Percentiles rank a stretch among this genome's conserved stretches.
These are phyloP conservation scores for Zopfia rhizophila DNA, from an alignment of 2,329 filamentous ascomycete species.

Conservation along the genomic window DNA sequence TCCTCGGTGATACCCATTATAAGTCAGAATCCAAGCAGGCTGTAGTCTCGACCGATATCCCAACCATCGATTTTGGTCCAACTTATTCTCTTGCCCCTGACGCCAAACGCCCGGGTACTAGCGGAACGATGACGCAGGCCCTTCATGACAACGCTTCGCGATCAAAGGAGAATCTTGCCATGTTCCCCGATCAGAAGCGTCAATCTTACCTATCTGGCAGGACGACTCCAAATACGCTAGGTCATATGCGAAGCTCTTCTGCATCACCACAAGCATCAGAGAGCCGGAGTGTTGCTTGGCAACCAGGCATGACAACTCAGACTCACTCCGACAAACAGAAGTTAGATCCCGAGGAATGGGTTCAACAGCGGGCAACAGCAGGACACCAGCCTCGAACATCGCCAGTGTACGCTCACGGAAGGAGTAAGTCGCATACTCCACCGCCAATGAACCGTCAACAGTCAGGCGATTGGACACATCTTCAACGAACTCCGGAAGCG, in stretches of 20 bases:
- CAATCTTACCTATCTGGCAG: slow-evolving; percentile 41
- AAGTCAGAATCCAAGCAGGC: slow-evolving; percentile 27
- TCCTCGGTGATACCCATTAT: slow-evolving; percentile 60
- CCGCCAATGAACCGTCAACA: slow-evolving; percentile 56
- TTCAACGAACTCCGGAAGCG: slow-evolving; percentile 42
- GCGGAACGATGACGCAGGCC: slow-evolving; percentile 60
- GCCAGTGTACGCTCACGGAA: slow-evolving; percentile 65
- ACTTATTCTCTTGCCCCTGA: slow-evolving; percentile 75
- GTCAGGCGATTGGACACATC: slow-evolving; percentile 58
- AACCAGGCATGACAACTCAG: slow-evolving; percentile 71
- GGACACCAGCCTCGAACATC: slow-evolving; percentile 53
- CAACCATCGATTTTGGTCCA: slow-evolving; percentile 84
- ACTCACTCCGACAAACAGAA: slow-evolving; percentile 60
- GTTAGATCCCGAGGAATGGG: slow-evolving; percentile 82
- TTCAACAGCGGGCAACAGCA: slow-evolving; percentile 76
- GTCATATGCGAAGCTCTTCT: slow-evolving; percentile 53
- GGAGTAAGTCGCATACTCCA: slow-evolving; percentile 63
- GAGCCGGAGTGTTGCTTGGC: slow-evolving; percentile 79
- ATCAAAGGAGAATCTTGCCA: slow-evolving; percentile 44
- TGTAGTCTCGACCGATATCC: slow-evolving; percentile 65
- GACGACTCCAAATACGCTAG: slow-evolving; percentile 52
- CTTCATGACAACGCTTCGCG: slow-evolving; percentile 41
- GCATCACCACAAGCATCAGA: slow-evolving; percentile 56
- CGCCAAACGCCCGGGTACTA: slow-evolving; percentile 65
- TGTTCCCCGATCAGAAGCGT: slow-evolving; percentile 40